These are phyloP conservation scores for Trichoderma atroviride DNA, from an alignment of 2,329 filamentous ascomycete genomes.

Conservation along the genomic window DNA sequence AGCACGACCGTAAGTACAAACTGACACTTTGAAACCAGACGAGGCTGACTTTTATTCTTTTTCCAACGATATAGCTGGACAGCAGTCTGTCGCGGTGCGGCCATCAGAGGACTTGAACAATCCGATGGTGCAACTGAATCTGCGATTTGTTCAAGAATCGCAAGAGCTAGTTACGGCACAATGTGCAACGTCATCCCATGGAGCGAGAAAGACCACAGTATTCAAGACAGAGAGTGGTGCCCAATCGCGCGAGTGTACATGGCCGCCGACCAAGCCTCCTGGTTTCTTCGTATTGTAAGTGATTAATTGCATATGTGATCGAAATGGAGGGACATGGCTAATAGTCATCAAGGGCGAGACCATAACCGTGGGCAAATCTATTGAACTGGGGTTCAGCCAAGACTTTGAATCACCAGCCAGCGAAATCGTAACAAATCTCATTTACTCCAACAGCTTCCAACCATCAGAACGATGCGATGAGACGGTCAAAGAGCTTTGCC, in stretches of 20 bases:
- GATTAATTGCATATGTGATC: background rate
- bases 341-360: background rate
- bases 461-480: constrained; percentile 16
- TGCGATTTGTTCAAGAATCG: constrained; percentile 32
- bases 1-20: constrained; percentile 40
- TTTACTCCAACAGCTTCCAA: constrained; percentile 7
- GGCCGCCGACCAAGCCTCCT: constrained; percentile 32
- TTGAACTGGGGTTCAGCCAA: constrained; percentile 9
- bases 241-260: background rate
- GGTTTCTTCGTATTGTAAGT: constrained; percentile 36
- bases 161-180: constrained; percentile 37
- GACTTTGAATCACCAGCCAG: constrained; percentile 19
- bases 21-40: too few relatives aligned
- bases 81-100: constrained; percentile 41
- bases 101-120: constrained; percentile 32
- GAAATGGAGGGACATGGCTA: background rate
- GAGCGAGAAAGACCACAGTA: background rate
- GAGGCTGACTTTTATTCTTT: background rate
- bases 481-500: constrained; percentile 27
- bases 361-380: background rate
- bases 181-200: background rate
- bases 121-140: background rate
- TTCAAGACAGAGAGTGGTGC: constrained; percentile 29
- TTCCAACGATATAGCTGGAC: constrained; percentile 37
- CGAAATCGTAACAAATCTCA: constrained; percentile 21